Evolutionary conservation across 306 rosid genomes (phyloP).

Genomic region (Prunus campanulata): DNA sequence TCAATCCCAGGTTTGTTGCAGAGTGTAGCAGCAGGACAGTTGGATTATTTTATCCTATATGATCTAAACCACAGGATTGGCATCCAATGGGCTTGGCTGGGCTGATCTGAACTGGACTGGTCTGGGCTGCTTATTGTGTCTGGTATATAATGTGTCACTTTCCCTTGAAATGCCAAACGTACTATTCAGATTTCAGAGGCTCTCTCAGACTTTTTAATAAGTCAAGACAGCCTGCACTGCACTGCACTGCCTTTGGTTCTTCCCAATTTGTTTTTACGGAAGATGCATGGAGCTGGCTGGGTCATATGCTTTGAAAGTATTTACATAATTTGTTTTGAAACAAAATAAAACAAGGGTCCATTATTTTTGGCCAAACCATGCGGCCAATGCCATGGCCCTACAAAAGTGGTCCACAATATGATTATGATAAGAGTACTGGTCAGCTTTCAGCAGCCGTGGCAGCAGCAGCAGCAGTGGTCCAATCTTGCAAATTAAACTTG

Average conservation of each 20-base stretch:
- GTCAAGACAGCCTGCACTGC: neutral
- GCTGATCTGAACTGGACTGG: constrained; percentile 17
- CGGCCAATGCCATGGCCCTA: neutral
- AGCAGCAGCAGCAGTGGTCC: neutral
- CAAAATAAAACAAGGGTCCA: neutral
- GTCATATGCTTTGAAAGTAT: no score
- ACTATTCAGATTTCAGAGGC: neutral
- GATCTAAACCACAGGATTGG: constrained; percentile 8
- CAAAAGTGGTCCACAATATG: neutral
- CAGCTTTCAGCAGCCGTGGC: neutral
- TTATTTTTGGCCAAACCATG: neutral
- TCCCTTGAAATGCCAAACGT: constrained; percentile 37
- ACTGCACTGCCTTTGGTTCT: neutral
- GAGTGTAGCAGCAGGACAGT: neutral
- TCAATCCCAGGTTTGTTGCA: neutral
- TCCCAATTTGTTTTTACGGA: neutral
- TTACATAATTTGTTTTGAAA: neutral
- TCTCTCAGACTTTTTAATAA: neutral
- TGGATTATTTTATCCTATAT: neutral
- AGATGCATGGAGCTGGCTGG: neutral
- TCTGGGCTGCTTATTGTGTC: neutral
- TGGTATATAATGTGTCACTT: constrained; percentile 27
- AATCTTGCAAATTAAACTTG: neutral
- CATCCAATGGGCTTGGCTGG: constrained; percentile 42
- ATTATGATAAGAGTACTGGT: neutral